Evolutionary conservation across 2,329 filamentous ascomycete genomes (phyloP), one percentile per base, ranked within the genome.

Genomic region (Penicillium italicum): DNA sequence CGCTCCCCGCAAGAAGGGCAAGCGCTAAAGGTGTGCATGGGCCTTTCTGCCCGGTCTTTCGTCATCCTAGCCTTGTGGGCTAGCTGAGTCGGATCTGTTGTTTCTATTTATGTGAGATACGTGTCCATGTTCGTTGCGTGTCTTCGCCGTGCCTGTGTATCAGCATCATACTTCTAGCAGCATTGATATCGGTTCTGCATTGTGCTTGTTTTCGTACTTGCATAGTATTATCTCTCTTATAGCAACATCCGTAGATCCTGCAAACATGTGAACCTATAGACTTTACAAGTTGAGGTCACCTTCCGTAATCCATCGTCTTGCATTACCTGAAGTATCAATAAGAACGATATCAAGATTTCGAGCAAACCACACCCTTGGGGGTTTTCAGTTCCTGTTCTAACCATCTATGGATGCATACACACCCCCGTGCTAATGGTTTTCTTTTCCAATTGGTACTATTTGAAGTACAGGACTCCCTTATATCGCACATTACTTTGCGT

Each of bases 1-100:
- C 11, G 85, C 90, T 14, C 83, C 87, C 60, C 92, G 94, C 74
- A 97, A 97, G 85, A 96, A 96, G 84, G 87, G 82, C 38, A 80
- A 88, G 70, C 88, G 88, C 80, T 91, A 87, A 66, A 46, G 34
- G 43, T 59, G 38, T 61, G 56, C 53, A 56, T 53, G 37, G 76
- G 65, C 37, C 71, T 59, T 41, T 69, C 30, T 26, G 4, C 14
- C 16, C 26, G 16, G 3, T 4, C 0, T 16, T 18, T 20, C 14
- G 3, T 22, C 22, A 4, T 28, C 28, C 10, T 18, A 33, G 42
- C 18, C 12, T 45, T 45, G 8, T 18, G 22, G 31, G 20, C 28
- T 53, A 46, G 24, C 26, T 34, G 40, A 34, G 16, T 26, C 31
- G 31, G 30, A 55, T 55, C 28, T 55, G 11, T 28, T 20, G 33